Evolutionary conservation across 805 yeast species (phyloP), one percentile per base, ranked within the genome.

Genomic region (Ascoidea asiatica): DNA sequence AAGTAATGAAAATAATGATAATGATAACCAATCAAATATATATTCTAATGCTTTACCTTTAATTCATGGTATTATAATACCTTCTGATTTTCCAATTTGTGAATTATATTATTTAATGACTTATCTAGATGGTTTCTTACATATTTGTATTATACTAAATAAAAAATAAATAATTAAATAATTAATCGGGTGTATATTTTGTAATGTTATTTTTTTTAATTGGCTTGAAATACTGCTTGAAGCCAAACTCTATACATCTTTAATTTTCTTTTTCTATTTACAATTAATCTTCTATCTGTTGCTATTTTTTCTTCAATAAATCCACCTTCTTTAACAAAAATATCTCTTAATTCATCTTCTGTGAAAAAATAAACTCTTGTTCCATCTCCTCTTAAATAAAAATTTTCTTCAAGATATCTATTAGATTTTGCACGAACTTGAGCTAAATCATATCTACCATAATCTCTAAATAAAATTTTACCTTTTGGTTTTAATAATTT

Each of bases 241-340:
- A 92, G 65, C 98, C 98, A 92, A 47, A 88, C 85, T 56, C 98
- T 71, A 60, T 86, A 92, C 98, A 92, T 92, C 63, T 92, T 92
- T 51, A 92, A 65, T 60, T 83, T 83, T 58, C 90, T 81, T 64
- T 90, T 89, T 56, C 98, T 72, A 60, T 92, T 92, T 20, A 92
- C 97, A 51, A 92, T 67, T 53, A 92, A 67, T 54, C 98, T 68
- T 59, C 96, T 74, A 64, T 92, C 98, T 1, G 95, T 83, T 1
- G 85, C 97, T 38, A 92, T 81, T 58, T 73, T 81, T 37, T 67
- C 73, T 50, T 84, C 90, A n/a, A 56, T 60, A 55, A 90, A 87
- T 2, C 44, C 44, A 18, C 67, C 67, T 5, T 70, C 66, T 21
- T 62, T 56, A 15, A 79, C 72, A 59, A 90, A 92, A 3, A 90